These are phyloP conservation scores for Vitis labrusca DNA, from an alignment of 164 flowering plant genomes.

Conservation along the genomic window DNA sequence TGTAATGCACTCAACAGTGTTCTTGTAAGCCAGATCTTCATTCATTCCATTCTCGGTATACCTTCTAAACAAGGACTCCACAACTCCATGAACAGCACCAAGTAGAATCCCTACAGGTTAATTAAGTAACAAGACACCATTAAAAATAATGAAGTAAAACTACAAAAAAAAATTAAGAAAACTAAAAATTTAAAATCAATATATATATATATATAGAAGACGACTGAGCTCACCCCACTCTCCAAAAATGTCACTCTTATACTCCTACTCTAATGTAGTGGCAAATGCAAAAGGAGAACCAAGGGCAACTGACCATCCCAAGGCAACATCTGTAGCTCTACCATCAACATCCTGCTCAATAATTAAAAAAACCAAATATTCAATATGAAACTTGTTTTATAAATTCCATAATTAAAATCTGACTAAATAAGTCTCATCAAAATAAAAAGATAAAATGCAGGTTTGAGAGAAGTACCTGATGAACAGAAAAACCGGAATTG, in stretches of 20 bases:
- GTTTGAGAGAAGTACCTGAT: constrained; percentile 53
- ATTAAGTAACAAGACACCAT: background rate
- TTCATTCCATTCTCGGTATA: constrained; percentile 88
- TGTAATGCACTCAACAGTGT: constrained; percentile 87
- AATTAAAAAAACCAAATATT: too few relatives aligned
- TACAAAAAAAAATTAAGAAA: too few relatives aligned
- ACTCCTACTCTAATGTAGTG: constrained; percentile 92
- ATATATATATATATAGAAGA: too few relatives aligned
- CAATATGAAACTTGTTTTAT: too few relatives aligned
- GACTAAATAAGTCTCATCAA: too few relatives aligned
- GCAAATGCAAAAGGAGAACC: constrained; percentile 99
- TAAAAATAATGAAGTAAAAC: background rate
- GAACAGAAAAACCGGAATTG: constrained; percentile 92
- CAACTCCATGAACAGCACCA: constrained; percentile 97
- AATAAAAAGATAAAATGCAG: background rate
- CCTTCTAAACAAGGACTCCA: constrained; percentile 87
- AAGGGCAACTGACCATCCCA: constrained; percentile 96
- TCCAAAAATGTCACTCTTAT: constrained; percentile 98
- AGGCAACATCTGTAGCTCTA: constrained; percentile 86
- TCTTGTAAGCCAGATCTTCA: constrained; percentile 88
- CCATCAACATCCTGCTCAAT: constrained; percentile 85
- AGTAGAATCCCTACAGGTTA: constrained; percentile 70
- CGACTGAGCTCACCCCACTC: constrained; percentile 61
- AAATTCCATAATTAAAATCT: too few relatives aligned
- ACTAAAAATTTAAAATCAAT: background rate